Evolutionary conservation across 2,329 filamentous ascomycete genomes (phyloP), one percentile per base, ranked within the genome.

Genomic region (Drechslerella stenobrocha): DNA sequence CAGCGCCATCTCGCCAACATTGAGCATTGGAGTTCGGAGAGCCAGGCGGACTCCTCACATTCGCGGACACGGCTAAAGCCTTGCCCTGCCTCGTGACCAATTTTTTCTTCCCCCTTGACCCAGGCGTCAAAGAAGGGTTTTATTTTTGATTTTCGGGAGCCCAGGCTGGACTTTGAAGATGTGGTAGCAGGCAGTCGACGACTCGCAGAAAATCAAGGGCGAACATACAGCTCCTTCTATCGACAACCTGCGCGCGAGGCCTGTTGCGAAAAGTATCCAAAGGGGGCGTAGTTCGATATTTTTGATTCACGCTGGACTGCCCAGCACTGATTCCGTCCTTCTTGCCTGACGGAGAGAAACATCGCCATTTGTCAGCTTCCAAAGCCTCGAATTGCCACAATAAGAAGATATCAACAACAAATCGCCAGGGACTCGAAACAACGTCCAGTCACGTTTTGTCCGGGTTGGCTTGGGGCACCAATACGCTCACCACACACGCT

Each of bases 371-470:
- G 3, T 37, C 13, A 15, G 13, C 8, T 11, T 18, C 9, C 15
- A 20, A 57, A 35, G 52, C 34, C 42, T 57, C 28, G 30, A 48
- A 7, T 37, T 48, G 30, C 51, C 32, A 40, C 52, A 46, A 20
- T 40, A 32, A 22, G 18, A 23, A 57, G 35, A 47, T 30, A 30
- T 30, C 28, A 11, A 5, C 51, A 30, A 46, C 44, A 48, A 18
- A 35, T 18, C 42, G 20, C 28, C 52, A 57, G 30, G 42, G 15
- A 42, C 22, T 42, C 4, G 37, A 42, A 42, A 42, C 37, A 20
- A 42, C 37, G 15, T 18, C 37, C 37, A 58, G 50, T 66, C 61
- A 66, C 61, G 61, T 66, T 66, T 53, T 45, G 15, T 9, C 40
- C 37, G 47, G 48, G 60, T 65, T 52, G 61, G 42, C 40, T 35